These are phyloP conservation scores for Coniella vitis DNA, from an alignment of 2,329 filamentous ascomycete genomes.

Conservation along the genomic window DNA sequence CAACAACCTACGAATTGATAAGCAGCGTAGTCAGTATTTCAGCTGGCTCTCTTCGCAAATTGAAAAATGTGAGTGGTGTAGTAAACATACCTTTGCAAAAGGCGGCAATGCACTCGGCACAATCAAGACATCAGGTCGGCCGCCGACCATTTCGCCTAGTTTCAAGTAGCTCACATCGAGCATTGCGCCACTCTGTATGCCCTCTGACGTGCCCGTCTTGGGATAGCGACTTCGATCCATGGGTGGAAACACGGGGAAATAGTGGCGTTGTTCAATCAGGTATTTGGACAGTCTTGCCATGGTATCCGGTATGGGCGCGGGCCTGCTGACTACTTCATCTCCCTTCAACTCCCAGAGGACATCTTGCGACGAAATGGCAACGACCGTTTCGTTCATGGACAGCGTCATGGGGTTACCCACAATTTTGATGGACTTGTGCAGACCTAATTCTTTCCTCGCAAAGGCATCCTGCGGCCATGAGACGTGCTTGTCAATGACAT, in stretches of 20 bases:
- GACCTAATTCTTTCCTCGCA: conserved; percentile 61
- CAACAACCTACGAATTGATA: conserved; percentile 60
- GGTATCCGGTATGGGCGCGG: conserved; percentile 50
- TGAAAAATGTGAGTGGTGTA: neutral
- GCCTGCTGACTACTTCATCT: conserved; percentile 61
- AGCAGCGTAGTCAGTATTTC: conserved; percentile 2
- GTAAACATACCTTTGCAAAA: conserved; percentile 69
- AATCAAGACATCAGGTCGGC: conserved; percentile 77
- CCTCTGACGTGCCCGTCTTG: conserved; percentile 54
- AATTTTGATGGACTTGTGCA: conserved; percentile 65
- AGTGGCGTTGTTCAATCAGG: conserved; percentile 84
- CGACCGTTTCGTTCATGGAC: conserved; percentile 76
- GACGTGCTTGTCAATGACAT: conserved; percentile 74
- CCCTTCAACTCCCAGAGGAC: conserved; percentile 72
- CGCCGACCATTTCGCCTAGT: conserved; percentile 83
- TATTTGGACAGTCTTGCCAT: conserved; percentile 68
- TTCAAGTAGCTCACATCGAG: conserved; percentile 81
- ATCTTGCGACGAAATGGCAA: conserved; percentile 80
- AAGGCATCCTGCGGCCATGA: conserved; percentile 70
- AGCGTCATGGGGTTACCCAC: conserved; percentile 89
- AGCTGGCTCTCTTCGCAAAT: neutral
- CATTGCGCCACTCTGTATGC: conserved; percentile 63
- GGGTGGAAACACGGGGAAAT: conserved; percentile 83
- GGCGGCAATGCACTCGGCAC: conserved; percentile 76
- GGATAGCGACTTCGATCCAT: conserved; percentile 61